These are phyloP conservation scores for Calocybe indica DNA, from an alignment of 768 basidiomycete genomes.

Conservation along the genomic window DNA sequence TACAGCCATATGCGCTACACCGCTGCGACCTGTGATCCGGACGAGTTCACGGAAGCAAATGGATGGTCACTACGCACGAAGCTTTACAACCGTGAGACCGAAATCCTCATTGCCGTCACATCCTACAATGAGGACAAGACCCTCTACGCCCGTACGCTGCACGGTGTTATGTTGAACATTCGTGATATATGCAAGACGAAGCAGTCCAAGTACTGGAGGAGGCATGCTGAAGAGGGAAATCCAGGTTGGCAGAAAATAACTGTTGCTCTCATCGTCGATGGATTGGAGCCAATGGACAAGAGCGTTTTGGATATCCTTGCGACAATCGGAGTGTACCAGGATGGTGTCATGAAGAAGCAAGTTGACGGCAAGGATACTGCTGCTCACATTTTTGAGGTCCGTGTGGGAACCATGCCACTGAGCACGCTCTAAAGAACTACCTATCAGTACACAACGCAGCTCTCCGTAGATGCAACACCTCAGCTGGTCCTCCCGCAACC, in stretches of 20 bases:
- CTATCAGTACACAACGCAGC: slow-evolving; percentile 87
- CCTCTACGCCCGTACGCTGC: slow-evolving; percentile 86
- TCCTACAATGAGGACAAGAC: slow-evolving; percentile 93
- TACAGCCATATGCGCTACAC: slow-evolving; percentile 88
- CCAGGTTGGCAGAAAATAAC: slow-evolving; percentile 90
- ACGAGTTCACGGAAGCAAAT: slow-evolving; percentile 73
- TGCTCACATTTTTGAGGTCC: slow-evolving; percentile 89
- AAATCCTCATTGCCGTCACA: slow-evolving; percentile 90
- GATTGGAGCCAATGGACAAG: slow-evolving; percentile 94
- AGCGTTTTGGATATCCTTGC: slow-evolving; percentile 84
- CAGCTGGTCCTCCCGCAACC: slow-evolving; percentile 87
- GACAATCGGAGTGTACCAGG: slow-evolving; percentile 90
- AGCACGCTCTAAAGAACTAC: neutral
- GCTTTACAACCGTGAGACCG: slow-evolving; percentile 84
- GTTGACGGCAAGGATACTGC: slow-evolving; percentile 85
- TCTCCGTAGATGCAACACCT: slow-evolving; percentile 88
- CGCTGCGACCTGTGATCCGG: slow-evolving; percentile 87
- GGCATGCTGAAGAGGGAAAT: slow-evolving; percentile 74
- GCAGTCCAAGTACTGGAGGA: slow-evolving; percentile 87
- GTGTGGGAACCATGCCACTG: slow-evolving; percentile 19
- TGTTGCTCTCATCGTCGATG: slow-evolving; percentile 88
- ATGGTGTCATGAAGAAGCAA: slow-evolving; percentile 92
- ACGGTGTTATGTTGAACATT: slow-evolving; percentile 96
- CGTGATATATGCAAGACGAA: slow-evolving; percentile 97
- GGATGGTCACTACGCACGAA: slow-evolving; percentile 86